These are phyloP conservation scores for Geotrichum candidum DNA, from an alignment of 1,139 yeast species.

Conservation along the genomic window DNA sequence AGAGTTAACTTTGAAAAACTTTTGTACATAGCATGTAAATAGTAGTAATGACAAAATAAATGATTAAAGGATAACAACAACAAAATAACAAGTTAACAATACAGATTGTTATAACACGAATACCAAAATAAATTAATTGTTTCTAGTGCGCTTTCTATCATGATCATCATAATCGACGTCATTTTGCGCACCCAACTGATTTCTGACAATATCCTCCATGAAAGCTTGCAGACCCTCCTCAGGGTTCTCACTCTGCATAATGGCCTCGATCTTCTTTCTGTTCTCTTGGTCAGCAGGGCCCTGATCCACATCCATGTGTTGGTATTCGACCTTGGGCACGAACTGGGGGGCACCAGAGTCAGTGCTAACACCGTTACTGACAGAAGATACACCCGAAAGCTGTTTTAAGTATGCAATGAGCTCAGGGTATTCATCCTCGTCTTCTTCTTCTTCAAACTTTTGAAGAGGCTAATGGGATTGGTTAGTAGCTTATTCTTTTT, in stretches of 20 bases:
- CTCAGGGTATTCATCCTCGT: slow-evolving; percentile 82
- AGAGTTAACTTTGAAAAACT: slow-evolving; percentile 8
- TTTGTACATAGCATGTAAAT: slow-evolving; percentile 2
- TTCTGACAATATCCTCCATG: slow-evolving; percentile 58
- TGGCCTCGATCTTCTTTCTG: slow-evolving; percentile 59
- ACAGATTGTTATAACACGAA: not conserved
- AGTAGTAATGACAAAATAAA: not conserved
- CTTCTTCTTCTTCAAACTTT: slow-evolving; percentile 48
- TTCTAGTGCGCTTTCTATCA: slow-evolving; percentile 10
- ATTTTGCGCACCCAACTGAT: slow-evolving; percentile 33
- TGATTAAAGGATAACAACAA: not conserved
- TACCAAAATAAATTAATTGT: not conserved
- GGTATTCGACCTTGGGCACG: slow-evolving; percentile 13
- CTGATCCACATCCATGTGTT: slow-evolving; percentile 31
- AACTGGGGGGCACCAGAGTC: not conserved
- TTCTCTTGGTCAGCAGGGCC: slow-evolving; percentile 46
- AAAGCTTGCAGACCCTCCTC: slow-evolving; percentile 70
- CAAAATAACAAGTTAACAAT: not conserved
- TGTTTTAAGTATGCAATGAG: slow-evolving; percentile 54
- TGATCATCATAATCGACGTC: slow-evolving; percentile 13
- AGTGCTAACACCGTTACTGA: not conserved
- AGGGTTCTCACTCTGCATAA: slow-evolving; percentile 69
- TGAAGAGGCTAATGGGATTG: slow-evolving; percentile 37
- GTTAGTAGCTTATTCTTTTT: not conserved
- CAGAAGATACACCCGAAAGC: slow-evolving; percentile 2